Evolutionary conservation across 768 basidiomycete genomes (phyloP), one percentile per base, ranked within the genome.

Genomic region (Russula dissimulans): DNA sequence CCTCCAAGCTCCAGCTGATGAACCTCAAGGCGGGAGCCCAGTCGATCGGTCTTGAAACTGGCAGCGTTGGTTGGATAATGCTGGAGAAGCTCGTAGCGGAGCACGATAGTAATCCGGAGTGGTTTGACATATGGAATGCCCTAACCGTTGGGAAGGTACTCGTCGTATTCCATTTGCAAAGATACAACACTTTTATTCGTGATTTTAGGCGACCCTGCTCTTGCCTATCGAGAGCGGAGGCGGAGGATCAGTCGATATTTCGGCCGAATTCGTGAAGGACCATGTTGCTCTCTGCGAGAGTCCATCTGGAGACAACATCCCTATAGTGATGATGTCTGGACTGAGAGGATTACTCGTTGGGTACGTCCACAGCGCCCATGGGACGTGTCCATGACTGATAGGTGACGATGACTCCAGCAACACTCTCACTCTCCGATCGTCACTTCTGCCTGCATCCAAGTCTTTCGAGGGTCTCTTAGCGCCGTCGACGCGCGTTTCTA

Each of bases 251-350:
- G 79, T 82, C 17, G 76, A 76, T 51, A 77, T 92, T 54, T 87
- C 87, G 0, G 73, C 83, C 0, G 87, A 91, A 3, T 84, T 94
- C 58, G 75, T 97, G 34, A 84, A 82, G 68, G 93, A 97, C 67
- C 95, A 99, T 69, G 71, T 95, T 57, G 74, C 83, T 34, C 77
- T 92, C 36, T 84, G 79, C 65, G 83, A 89, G 54, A 76, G 75
- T 1, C 68, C 79, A 1, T 73, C 77, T 26, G 69, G 67, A 46
- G 75, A 76, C 39, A 70, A 75, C 49, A 76, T 80, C 4, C 79
- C 80, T 36, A 71, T 92, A 12, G 79, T 92, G 4, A 91, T 91
- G 0, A 73, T 95, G 39, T 93, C 91, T 0, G 95, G 95, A 5
- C 73, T 97, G 31, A 76, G 94, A 22, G 94, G 91, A 6, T 78